These are phyloP conservation scores for Globisporangium solare DNA, from an alignment of 352 stramenopile species.

Conservation along the genomic window DNA sequence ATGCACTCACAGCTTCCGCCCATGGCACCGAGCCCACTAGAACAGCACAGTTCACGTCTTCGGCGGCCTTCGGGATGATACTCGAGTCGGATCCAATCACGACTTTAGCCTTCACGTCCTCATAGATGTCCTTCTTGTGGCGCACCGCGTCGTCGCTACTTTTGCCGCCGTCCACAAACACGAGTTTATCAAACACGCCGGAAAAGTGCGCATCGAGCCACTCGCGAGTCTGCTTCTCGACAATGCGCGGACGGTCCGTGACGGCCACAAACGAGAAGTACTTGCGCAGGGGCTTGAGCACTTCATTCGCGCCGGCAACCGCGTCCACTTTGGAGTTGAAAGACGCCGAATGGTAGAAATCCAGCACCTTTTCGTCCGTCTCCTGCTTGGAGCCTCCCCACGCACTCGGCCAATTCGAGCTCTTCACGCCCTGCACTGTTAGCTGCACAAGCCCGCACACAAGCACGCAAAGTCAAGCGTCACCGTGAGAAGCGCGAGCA, in stretches of 20 bases:
- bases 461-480: background rate
- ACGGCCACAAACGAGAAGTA: conserved; percentile 60
- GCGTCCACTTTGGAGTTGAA: conserved; percentile 35
- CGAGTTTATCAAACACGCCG: conserved; percentile 70
- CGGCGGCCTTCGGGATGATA: conserved; percentile 22
- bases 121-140: conserved; percentile 59
- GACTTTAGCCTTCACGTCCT: conserved; percentile 61
- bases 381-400: conserved; percentile 23
- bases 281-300: conserved; percentile 55
- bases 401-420: conserved; percentile 26
- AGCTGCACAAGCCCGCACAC: conserved; percentile 21
- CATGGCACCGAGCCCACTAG: conserved; percentile 57
- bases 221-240: conserved; percentile 68
- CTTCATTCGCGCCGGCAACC: conserved; percentile 23
- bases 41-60: conserved; percentile 26
- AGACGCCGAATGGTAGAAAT: conserved; percentile 50
- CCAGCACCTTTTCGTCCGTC: conserved; percentile 22
- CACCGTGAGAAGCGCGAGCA: no score
- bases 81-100: conserved; percentile 36
- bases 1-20: conserved; percentile 10
- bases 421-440: conserved; percentile 14
- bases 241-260: conserved; percentile 46
- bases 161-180: conserved; percentile 53
- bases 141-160: conserved; percentile 24
- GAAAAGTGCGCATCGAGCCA: conserved; percentile 62